These are phyloP conservation scores for Beauveria scarabaeidicola DNA, from an alignment of 2,329 filamentous ascomycete species.

Conservation along the genomic window DNA sequence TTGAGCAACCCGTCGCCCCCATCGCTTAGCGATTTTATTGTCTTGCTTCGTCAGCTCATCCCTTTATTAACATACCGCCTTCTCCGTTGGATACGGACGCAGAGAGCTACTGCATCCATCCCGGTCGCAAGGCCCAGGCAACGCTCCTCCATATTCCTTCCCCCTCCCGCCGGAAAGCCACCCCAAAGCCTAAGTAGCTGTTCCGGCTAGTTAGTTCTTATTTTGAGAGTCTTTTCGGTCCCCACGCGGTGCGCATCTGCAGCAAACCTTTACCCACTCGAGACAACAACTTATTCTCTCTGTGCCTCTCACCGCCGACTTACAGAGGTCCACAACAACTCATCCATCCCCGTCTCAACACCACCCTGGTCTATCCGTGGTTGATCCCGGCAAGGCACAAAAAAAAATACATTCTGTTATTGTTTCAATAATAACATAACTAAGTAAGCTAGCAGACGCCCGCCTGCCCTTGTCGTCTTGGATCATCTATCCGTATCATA, in stretches of 20 bases:
- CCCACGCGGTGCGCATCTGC: constrained; percentile 1
- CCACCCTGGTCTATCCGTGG: constrained; percentile 2
- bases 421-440: not conserved
- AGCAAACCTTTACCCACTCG: constrained; percentile 10
- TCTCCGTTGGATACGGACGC: not conserved
- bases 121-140: not conserved
- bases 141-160: not conserved
- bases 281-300: not conserved
- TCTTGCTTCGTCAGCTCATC: not conserved
- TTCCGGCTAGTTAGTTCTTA: not conserved
- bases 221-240: not conserved
- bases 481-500: no score
- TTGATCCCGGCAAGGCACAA: constrained; percentile 3
- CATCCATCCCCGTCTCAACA: constrained; percentile 9
- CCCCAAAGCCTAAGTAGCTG: not conserved
- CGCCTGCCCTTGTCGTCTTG: not conserved
- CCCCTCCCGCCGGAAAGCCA: not conserved
- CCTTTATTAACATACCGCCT: not conserved
- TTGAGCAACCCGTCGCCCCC: not conserved
- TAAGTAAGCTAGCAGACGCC: not conserved
- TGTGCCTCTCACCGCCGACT: constrained; percentile 7
- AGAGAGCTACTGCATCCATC: constrained; percentile 5
- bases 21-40: not conserved
- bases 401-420: not conserved
- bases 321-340: constrained; percentile 5